phyloP scores from a whole-genome alignment of 257 asterid species.

The Catharanthus roseus region DNA sequence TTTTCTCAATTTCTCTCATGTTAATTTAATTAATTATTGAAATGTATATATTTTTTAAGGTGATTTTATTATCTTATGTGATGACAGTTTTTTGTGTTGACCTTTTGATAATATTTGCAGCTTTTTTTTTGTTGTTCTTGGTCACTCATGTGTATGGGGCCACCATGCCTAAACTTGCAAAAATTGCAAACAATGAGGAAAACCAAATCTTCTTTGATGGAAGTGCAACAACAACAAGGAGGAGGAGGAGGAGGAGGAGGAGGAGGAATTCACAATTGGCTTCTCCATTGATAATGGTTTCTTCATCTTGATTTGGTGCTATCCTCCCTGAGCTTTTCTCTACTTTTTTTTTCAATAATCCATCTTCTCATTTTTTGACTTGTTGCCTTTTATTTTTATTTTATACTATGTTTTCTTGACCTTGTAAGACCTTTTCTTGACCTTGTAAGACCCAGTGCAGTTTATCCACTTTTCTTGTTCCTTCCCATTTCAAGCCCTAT shows the following conservation, averaged over 20 bases:
- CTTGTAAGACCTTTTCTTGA: slow-evolving; percentile 91
- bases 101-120: slow-evolving; percentile 32
- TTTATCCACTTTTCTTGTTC: not conserved
- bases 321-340: slow-evolving; percentile 78
- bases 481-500: slow-evolving; percentile 7
- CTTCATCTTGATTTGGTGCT: slow-evolving; percentile 41
- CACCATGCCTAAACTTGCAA: slow-evolving; percentile 18
- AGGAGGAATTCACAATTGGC: slow-evolving; percentile 3
- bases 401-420: slow-evolving; percentile 46
- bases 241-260: too few species aligned
- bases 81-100: not conserved
- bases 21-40: not conserved
- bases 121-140: not conserved
- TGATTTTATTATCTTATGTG: not conserved
- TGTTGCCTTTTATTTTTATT: slow-evolving; percentile 44
- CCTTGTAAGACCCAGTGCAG: slow-evolving; percentile 77
- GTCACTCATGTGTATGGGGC: slow-evolving; percentile 20
- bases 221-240: slow-evolving; percentile 9
- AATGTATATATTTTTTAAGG: not conserved
- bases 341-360: not conserved
- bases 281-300: not conserved
- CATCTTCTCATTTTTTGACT: slow-evolving; percentile 43
- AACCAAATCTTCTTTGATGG: slow-evolving; percentile 12
- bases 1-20: not conserved
- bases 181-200: slow-evolving; percentile 24